Evolutionary conservation across 2,329 filamentous ascomycete genomes (phyloP), one percentile per base, ranked within the genome.

Genomic region (Fusarium buharicum): DNA sequence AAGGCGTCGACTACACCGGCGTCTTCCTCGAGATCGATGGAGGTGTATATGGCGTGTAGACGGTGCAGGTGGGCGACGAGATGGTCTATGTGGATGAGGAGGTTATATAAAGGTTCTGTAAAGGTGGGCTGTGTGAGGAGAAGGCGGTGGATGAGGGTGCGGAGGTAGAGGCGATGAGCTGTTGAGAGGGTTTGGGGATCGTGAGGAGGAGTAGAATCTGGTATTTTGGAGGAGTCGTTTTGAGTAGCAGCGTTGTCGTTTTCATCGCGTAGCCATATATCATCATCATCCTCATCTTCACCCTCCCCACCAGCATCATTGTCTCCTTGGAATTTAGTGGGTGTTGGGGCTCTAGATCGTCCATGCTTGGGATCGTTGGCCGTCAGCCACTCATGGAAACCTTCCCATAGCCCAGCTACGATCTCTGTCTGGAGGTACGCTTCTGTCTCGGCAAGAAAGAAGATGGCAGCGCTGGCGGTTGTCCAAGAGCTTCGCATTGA

Each of bases 351-450:
- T 6, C 66, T 66, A 3, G 72, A 70, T 18, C 57, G 59, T 20
- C 39, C 54, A 22, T 60, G 53, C 24, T 74, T 72, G 41, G 73
- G 68, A 30, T 75, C 73, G 5, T 78, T 78, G 11, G 80, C 80
- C 24, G 81, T 81, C 16, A 96, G 80, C 92, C 93, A 97, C 13
- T 76, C 74, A 49, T 90, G 85, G 67, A 98, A 93, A 47, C 90
- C 87, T 14, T 89, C 84, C 86, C 93, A 97, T 2, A 92, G 88
- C 28, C 88, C 88, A 57, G 88, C 86, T 13, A 97, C 89, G 7
- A 98, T 89, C 71, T 97, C 93, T 1, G 91, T 92, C 74, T 97
- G 94, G 39, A 98, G 87, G 70, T 96, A 98, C 4, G 87, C 87
- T 66, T 94, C 90, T 13, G 92, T 89, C 73, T 97, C 93, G 0